These are phyloP conservation scores for Colletotrichum sp. DNA, from an alignment of 2,329 filamentous ascomycete species.

Conservation along the genomic window DNA sequence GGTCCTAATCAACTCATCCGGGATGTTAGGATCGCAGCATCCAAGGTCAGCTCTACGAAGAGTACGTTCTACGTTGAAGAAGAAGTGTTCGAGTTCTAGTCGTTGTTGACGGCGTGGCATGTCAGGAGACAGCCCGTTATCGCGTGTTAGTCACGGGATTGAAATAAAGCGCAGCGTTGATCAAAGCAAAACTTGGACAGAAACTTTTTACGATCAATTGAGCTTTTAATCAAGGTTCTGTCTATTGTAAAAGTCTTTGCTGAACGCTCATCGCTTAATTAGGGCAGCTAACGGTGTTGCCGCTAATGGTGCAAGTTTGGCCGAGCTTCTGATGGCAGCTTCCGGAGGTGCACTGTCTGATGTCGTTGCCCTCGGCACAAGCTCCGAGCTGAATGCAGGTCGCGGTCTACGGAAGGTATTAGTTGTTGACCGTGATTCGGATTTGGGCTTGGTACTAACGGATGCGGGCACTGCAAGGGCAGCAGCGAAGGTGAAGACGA, in stretches of 20 bases:
- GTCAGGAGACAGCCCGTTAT: not conserved
- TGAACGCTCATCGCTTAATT: not conserved
- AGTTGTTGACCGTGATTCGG: not conserved
- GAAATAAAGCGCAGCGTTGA: not conserved
- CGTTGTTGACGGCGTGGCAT: accelerated
- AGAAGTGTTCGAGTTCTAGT: not conserved
- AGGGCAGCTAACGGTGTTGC: not conserved
- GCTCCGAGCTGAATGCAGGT: not conserved
- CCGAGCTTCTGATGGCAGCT: not conserved
- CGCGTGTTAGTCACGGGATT: not conserved
- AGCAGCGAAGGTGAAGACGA: not conserved
- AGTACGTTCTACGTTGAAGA: not conserved
- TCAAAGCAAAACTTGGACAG: not conserved
- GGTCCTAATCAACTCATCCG: not conserved
- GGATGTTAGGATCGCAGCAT: not conserved
- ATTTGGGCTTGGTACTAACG: not conserved
- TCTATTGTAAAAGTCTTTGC: not conserved
- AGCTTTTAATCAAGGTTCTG: not conserved
- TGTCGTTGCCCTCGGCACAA: not conserved
- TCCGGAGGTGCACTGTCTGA: not conserved
- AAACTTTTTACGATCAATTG: not conserved
- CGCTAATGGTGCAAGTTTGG: not conserved
- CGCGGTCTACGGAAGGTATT: not conserved
- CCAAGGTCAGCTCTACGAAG: not conserved
- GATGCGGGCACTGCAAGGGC: not conserved